Conservation (phyloP, 176 grass and related monocot genomes). For the Zea luxurians region DNA sequence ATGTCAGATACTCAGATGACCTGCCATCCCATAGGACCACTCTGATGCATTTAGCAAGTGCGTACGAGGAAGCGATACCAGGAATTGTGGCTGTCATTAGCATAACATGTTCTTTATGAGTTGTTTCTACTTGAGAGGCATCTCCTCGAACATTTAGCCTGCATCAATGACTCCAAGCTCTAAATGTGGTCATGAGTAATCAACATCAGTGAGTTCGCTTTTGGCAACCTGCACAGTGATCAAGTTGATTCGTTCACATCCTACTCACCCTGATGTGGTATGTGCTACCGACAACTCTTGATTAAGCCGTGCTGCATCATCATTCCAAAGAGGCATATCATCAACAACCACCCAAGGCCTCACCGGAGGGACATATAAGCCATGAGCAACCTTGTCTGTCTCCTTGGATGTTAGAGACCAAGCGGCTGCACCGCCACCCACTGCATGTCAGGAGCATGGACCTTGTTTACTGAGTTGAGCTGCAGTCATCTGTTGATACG, state of each 20-base stretch:
- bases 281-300: background rate
- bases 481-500: background rate
- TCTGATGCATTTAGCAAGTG: background rate
- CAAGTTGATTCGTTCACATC: background rate
- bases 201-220: background rate
- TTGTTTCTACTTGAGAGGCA: background rate
- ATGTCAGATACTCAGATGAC: background rate
- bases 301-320: background rate
- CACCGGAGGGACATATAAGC: background rate
- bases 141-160: background rate
- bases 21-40: background rate
- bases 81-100: background rate
- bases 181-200: background rate
- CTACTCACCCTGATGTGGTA: background rate
- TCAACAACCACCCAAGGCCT: background rate
- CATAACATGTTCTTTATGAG: background rate
- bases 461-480: background rate
- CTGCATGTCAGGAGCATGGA: background rate
- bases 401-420: background rate
- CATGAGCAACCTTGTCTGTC: background rate
- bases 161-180: background rate
- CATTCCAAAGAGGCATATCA: background rate
- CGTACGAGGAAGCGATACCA: background rate
- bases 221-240: background rate
- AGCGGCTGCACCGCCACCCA: background rate